Percentiles rank a stretch among this genome's conserved stretches.
Evolutionary conservation across 768 basidiomycete species (phyloP).

Genomic region (Epithele typhae): DNA sequence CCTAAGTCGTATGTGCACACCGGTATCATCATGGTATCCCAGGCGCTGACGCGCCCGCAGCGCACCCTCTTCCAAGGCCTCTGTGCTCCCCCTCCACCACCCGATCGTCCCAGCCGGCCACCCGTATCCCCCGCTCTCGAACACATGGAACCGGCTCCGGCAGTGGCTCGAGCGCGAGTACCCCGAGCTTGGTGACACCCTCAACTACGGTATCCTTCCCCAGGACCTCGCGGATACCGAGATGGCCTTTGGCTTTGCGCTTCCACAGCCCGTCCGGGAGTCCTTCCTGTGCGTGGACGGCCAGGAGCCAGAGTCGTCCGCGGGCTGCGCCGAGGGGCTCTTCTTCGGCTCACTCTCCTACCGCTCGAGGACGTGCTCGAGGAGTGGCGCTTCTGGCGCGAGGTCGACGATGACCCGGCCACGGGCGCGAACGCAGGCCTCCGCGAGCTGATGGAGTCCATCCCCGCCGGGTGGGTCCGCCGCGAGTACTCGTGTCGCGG

Average conservation of each 20-base stretch:
- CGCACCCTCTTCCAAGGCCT: conserved; percentile 42
- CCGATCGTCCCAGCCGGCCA: conserved; percentile 30
- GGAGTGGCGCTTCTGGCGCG: conserved; percentile 96
- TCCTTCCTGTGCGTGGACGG: conserved; percentile 87
- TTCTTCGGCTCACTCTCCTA: conserved; percentile 91
- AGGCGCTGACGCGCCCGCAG: conserved; percentile 16
- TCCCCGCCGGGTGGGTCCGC: conserved; percentile 88
- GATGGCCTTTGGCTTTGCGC: conserved; percentile 74
- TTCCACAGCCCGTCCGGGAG: conserved; percentile 87
- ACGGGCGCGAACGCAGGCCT: conserved; percentile 79
- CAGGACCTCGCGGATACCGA: conserved; percentile 79
- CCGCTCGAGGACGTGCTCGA: conserved; percentile 90
- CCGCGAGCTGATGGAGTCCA: conserved; percentile 75
- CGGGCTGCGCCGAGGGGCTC: conserved; percentile 84
- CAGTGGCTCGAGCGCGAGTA: conserved; percentile 82
- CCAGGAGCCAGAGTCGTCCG: conserved; percentile 87
- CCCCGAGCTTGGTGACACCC: conserved; percentile 92
- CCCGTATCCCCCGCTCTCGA: conserved; percentile 72
- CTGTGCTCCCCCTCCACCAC: conserved; percentile 69
- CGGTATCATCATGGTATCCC: conserved; percentile 3
- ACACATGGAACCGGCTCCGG: conserved; percentile 82
- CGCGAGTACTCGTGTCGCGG: conserved; percentile 89
- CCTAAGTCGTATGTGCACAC: conserved; percentile 44
- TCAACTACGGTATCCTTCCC: conserved; percentile 86
- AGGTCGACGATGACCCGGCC: conserved; percentile 83